phyloP scores from a whole-genome alignment of 176 grass and related monocot species.

The Eremochloa ophiuroides region DNA sequence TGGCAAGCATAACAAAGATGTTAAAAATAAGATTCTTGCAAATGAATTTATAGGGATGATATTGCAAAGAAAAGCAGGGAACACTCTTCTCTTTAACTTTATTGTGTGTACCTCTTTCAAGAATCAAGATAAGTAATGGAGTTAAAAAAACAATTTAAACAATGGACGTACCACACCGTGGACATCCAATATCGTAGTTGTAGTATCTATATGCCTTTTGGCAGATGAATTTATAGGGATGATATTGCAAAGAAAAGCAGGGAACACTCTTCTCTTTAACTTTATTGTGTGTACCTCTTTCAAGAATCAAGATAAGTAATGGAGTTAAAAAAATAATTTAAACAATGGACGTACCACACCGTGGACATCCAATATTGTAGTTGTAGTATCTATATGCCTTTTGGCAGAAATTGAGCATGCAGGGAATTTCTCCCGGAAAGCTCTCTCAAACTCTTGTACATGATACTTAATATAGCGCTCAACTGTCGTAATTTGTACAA shows the following conservation, averaged over 20 bases:
- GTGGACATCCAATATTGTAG: constrained; percentile 97
- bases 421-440: constrained; percentile 87
- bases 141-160: constrained; percentile 12
- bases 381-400: constrained; percentile 86
- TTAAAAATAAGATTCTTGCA: neutral
- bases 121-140: neutral
- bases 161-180: constrained; percentile 84
- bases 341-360: constrained; percentile 72
- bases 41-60: neutral
- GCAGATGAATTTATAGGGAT: neutral
- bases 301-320: neutral
- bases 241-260: neutral
- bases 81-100: neutral
- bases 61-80: neutral
- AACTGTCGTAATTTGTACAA: constrained; percentile 80
- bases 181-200: constrained; percentile 96
- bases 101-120: constrained; percentile 7
- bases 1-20: neutral
- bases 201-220: constrained; percentile 89
- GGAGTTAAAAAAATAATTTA: constrained; percentile 15
- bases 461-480: constrained; percentile 97
- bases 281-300: constrained; percentile 11
- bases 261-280: neutral
- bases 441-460: constrained; percentile 93
- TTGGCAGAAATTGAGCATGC: constrained; percentile 87